Base-by-base conservation (phyloP, 148 eudicot species). In the Fagopyrum esculentum region DNA sequence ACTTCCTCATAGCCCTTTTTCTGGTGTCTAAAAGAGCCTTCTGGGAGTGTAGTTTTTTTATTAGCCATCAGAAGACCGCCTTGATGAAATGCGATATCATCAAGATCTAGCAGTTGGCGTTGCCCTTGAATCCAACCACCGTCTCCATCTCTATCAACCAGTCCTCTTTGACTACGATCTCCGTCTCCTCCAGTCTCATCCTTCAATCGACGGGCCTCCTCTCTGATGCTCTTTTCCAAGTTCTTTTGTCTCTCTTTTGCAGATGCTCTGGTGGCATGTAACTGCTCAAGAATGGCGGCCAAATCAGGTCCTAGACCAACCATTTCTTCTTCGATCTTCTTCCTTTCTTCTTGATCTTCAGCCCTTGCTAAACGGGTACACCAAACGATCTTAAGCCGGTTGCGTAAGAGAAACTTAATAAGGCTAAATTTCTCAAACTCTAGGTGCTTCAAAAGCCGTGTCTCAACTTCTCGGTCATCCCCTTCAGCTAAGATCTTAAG, bases 231-330 rank as follows among this genome's bases (percentile, higher is more conserved):
- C 80, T 88, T 90, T 83, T 90, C 95, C 87, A 90, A 40, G 76
- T 79, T 88, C 85, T 82, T 90, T 79, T 88, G 90, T 82, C 95
- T 88, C 85, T 90, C 95, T 73, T 88, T 90, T 46, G 91, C 88
- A 77, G 90, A 86, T 6, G 95, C 95, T 79, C 95, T 77, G 6
- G 95, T 88, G 60, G 95, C 95, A 86, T 90, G 91, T 83, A 90
- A 79, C 79, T 90, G 96, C 78, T 88, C 92, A 78, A 90, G 77
- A 73, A 90, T 85, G 9, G 92, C 83, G 78, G 80, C 84, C 77
- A 82, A 80, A n/a, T 86, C 87, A 9, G 86, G 74, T 26, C 91
- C 90, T 29, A 81, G 57, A 29, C 68, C 81, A 80, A 78, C 73
- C 90, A 90, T 90, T 76, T 88, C 89, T 45, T 90, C 92, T 79